Base-by-base conservation (phyloP, 192 early-diverging fungal genomes). In the Backusella macrospora region DNA sequence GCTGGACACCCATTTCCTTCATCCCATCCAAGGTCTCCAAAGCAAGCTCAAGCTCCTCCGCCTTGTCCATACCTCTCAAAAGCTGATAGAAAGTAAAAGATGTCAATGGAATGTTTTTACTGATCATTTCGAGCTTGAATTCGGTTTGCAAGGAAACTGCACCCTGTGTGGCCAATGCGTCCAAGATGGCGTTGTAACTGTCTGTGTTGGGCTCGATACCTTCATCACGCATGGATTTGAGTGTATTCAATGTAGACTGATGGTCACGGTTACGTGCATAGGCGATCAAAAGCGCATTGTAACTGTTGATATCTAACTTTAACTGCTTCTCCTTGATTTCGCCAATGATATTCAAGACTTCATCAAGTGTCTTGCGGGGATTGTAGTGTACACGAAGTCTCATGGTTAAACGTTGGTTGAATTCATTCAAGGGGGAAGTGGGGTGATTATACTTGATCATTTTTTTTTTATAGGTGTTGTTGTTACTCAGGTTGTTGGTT, bases 21-120 rank as follows among this genome's bases (percentile, higher is more conserved):
- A 82, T 77, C 34, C 78, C 78, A 0, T 80, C 77, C 40, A 86
- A 44, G 2, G 81, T 73, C 49, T 85, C 80, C 23, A 85, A 52
- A 9, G 80, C 81, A 68, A 76, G 71, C 39, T 81, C 81, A 49
- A 82, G 71, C 23, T 78, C 76, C 15, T 62, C 65, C 14, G 74
- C 73, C 7, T 68, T 67, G 48, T 74, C 78, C 21, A 80, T 71
- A 37, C 78, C 76, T n/a, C 72, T 73, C 10, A 87, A 64, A 8
- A 87, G 65, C 9, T 76, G 70, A 46, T 83, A 65, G 67, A 83
- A 87, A 0, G 83, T 75, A 16, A 68, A 43, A 6, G 76, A 34
- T 26, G 73, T 73, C 52, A 76, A 29, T 0, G 43, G 48, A 6
- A 80, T 29, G 9, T 46, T 38, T 52, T 76, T 64, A 48, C 68